Evolutionary conservation across 495 filamentous ascomycete species (phyloP), one percentile per base, ranked within the genome.

Genomic region (Paragyromitra xinjiangensis): DNA sequence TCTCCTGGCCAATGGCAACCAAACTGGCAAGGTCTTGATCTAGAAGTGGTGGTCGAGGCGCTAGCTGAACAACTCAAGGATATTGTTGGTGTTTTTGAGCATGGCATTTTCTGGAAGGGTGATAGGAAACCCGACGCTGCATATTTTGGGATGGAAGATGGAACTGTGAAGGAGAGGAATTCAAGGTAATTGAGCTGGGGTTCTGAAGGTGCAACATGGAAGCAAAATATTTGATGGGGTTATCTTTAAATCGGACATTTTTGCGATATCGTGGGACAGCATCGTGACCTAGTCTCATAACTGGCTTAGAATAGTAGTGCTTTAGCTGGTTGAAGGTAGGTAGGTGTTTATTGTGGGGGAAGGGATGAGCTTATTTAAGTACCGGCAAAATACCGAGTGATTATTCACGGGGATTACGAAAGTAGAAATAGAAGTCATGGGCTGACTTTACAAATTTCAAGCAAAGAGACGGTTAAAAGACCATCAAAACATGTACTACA

Each of bases 111-210:
- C 86, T 88, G 87, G 75, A 84, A 86, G 59, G 91, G 92, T 53
- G 95, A 93, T 0, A 93, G 97, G 85, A 94, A 92, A 83, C 94
- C 95, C 3, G 88, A 97, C 40, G 92, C 92, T 24, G 94, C 92
- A 48, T 98, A 97, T 84, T 97, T 97, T 83, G 94, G 95, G 24
- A 92, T 92, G 90, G 87, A 90, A 48, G 90, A 93, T 81, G 93
- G 93, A 29, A 84, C 22, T 16, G 48, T 19, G 14, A 19, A 24
- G 29, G 50, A 58, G 24, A 58, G 55, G 14, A 58, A 26, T 12
- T 14, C 6, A 58, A 58, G 26, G 6, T 58, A 58, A 12, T 29
- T 29, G 8, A 14, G 8, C 29, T 3, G 3, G 29, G 2, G 4
- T 34, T 34, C 29, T 34, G 9, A 11, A 53, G 19, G 19, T 22